Evolutionary conservation across 371 early-diverging fungal genomes (phyloP), one percentile per base, ranked within the genome.

Genomic region (Mucor velutinosus): DNA sequence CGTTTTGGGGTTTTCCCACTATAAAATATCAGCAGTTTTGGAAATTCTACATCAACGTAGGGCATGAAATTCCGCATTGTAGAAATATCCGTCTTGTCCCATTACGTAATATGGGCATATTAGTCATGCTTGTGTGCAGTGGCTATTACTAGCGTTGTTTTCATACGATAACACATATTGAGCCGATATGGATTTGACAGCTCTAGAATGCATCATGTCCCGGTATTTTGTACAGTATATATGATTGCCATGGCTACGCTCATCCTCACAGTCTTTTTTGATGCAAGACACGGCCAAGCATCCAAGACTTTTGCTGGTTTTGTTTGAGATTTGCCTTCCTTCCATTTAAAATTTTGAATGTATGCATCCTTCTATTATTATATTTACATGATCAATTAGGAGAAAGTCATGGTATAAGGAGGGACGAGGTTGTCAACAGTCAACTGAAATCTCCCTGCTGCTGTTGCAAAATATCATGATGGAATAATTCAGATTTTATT

Each of bases 321-420:
- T 12, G 51, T 51, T 51, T 51, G 25, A 51, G 25, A 51, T 51
- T 51, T 51, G 51, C 12, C 51, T 25, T 51, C 25, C 51, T 51
- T 62, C 25, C 32, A 33, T 33, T 37, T 39, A 39, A 6, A 39
- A 32, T 37, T 7, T n/a, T 33, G 33, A 19, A 58, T 58, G 58
- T 59, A 25, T 59, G 23, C 33, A 59, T 39, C 35, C 23, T 23
- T 37, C 59, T 51, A 51, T 51, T 51, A 51, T 51, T 51, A 51
- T 45, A 51, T 19, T 23, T 25, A 21, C 21, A 51, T 51, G 12
- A 37, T 19, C 19, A 7, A n/a, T 45, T 45, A 51, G 51, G 51
- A 51, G 25, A 51, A 25, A 51, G 51, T 23, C 51, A 51, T 51
- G 23, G 23, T 12, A 11, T 25, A 47, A 51, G 51, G 51, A 51